Conservation (phyloP, 176 grass and related monocot genomes). For the Oropetium thomaeum region DNA sequence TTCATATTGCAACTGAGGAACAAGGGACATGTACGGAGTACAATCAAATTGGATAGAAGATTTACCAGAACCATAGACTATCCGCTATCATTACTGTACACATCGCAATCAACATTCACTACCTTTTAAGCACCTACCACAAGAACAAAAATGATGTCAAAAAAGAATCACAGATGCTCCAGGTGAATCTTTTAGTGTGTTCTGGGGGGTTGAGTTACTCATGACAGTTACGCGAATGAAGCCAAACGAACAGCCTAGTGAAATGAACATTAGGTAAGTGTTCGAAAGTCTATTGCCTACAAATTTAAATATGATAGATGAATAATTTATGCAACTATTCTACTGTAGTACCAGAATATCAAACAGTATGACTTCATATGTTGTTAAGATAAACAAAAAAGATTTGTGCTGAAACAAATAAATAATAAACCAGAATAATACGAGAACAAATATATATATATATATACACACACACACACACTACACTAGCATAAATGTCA, state of each 20-base stretch:
- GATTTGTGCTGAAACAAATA: conserved; percentile 6
- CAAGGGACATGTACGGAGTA: conserved; percentile 15
- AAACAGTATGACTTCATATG: too few relatives aligned
- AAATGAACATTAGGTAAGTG: background rate
- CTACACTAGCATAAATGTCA: conserved; percentile 32
- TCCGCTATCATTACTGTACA: background rate
- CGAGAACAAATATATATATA: background rate
- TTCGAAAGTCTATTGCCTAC: background rate
- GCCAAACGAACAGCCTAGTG: background rate
- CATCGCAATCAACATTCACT: conserved; percentile 20
- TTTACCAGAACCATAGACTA: conserved; percentile 11
- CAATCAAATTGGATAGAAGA: background rate
- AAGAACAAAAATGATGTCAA: too few relatives aligned
- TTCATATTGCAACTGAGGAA: conserved; percentile 35
- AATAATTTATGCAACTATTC: background rate
- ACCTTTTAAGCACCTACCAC: background rate
- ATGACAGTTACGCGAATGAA: conserved; percentile 1
- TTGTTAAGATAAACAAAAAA: background rate
- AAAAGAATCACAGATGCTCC: background rate
- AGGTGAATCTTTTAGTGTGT: conserved; percentile 11
- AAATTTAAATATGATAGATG: background rate
- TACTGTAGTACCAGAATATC: background rate
- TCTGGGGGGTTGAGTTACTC: background rate
- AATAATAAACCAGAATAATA: conserved; percentile 6
- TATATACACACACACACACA: too few relatives aligned